A percentile compares a stretch with the other conserved stretches of the same genome.
Conservation (phyloP, 73 alveolate species). For the Tetrahymena elliotti region DNA sequence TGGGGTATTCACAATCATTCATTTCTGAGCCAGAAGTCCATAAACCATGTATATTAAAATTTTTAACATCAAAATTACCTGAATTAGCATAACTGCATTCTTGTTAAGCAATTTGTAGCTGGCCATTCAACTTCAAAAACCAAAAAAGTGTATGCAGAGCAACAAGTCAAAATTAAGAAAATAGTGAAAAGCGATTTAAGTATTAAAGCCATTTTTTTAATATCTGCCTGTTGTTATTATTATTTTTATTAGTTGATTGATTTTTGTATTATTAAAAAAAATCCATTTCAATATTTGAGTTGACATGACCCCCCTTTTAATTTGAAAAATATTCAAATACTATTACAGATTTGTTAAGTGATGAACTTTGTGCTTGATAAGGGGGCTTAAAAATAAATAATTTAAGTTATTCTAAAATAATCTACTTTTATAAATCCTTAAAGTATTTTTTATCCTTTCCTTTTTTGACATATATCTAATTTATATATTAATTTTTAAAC, state of each 20-base stretch:
- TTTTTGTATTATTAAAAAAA: neutral
- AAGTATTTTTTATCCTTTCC: too few species aligned
- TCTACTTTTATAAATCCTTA: neutral
- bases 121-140: conserved; percentile 39
- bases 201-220: neutral
- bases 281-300: neutral
- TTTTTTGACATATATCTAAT: too few species aligned
- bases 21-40: conserved; percentile 21
- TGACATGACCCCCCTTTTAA: neutral
- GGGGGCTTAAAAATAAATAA: neutral
- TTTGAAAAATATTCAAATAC: neutral
- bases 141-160: neutral
- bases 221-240: neutral
- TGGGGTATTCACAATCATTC: conserved; percentile 1
- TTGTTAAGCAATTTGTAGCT: conserved; percentile 15
- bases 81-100: conserved; percentile 7
- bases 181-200: neutral
- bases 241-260: neutral
- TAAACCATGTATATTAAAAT: conserved; percentile 32
- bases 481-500: too few species aligned
- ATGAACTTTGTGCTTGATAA: neutral
- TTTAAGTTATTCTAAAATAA: neutral
- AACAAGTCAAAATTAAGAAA: neutral
- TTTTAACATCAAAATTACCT: conserved; percentile 13
- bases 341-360: neutral